Evolutionary conservation across 2,329 filamentous ascomycete species (phyloP).

Genomic region (Ophidiomyces ophidiicola): DNA sequence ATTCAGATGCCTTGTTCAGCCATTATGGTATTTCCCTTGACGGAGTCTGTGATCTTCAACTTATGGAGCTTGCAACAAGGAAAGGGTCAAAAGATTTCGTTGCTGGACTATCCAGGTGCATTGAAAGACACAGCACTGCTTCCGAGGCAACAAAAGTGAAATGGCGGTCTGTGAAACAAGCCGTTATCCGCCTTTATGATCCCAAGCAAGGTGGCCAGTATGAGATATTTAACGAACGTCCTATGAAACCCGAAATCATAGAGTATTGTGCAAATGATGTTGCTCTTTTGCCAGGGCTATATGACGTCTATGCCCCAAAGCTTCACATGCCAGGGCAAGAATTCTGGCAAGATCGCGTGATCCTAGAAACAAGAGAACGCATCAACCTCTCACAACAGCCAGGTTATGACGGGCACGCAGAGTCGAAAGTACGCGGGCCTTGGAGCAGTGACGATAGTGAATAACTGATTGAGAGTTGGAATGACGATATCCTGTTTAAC

Average conservation of each 20-base stretch:
- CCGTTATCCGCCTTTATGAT: conserved; percentile 29
- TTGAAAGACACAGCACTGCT: conserved; percentile 22
- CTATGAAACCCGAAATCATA: conserved; percentile 30
- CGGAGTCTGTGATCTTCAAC: conserved; percentile 43
- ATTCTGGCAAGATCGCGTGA: too few relatives aligned
- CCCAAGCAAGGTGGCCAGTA: conserved; percentile 36
- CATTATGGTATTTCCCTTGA: conserved; percentile 35
- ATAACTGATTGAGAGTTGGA: too few relatives aligned
- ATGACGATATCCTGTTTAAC: too few relatives aligned
- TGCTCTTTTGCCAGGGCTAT: conserved; percentile 28
- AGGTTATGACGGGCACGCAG: too few relatives aligned
- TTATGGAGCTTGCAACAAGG: conserved; percentile 42
- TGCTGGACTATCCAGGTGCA: conserved; percentile 31
- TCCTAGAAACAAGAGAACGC: too few relatives aligned
- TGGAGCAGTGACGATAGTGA: too few relatives aligned
- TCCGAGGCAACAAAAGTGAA: conserved; percentile 11
- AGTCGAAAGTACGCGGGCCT: too few relatives aligned
- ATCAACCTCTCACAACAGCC: too few relatives aligned
- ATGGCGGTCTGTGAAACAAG: conserved; percentile 17
- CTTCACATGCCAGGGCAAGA: too few relatives aligned
- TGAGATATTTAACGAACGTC: conserved; percentile 38
- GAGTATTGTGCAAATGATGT: conserved; percentile 41
- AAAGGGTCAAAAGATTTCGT: conserved; percentile 18
- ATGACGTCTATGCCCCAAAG: conserved; percentile 4
- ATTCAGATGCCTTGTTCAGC: conserved; percentile 44